phyloP scores from a whole-genome alignment of 2,329 filamentous ascomycete genomes.

The Lasiodiplodia gonubiensis region DNA sequence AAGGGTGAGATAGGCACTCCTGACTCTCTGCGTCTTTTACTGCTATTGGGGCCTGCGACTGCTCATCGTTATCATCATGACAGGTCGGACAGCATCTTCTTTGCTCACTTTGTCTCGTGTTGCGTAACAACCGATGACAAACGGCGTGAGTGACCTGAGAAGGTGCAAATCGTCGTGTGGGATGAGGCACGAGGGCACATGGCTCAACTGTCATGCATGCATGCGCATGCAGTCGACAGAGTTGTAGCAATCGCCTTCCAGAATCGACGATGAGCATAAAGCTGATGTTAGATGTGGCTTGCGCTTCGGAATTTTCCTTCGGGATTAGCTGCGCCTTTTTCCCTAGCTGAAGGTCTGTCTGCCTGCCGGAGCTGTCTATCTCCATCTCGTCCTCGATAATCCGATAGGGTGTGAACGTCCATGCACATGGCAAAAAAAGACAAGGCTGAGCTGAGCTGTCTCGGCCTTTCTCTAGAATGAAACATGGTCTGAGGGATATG shows the following conservation, averaged over 20 bases:
- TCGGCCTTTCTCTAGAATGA: constrained; percentile 13
- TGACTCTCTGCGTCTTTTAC: constrained; percentile 25
- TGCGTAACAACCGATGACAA: not conserved
- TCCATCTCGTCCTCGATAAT: not conserved
- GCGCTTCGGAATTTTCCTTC: constrained; percentile 4
- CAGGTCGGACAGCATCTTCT: constrained; percentile 3
- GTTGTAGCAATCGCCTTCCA: not conserved
- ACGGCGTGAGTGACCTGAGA: not conserved
- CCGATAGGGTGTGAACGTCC: not conserved
- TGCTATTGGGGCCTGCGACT: not conserved
- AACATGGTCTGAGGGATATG: not conserved
- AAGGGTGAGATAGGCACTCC: constrained; percentile 4
- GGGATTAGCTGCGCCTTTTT: not conserved
- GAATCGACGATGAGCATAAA: constrained; percentile 16
- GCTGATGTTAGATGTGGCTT: constrained; percentile 1
- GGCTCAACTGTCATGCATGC: not conserved
- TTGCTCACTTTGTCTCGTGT: not conserved
- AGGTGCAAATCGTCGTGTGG: not conserved
- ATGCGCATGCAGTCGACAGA: constrained; percentile 1
- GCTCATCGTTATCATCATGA: constrained; percentile 12
- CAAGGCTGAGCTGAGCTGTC: not conserved
- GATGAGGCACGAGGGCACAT: not conserved
- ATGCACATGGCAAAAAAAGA: not conserved
- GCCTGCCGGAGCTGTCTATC: not conserved
- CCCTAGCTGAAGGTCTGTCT: not conserved